A percentile compares a stretch with the other conserved stretches of the same genome.
Conservation (phyloP, 257 asterid genomes). For the Scutellaria minor region DNA sequence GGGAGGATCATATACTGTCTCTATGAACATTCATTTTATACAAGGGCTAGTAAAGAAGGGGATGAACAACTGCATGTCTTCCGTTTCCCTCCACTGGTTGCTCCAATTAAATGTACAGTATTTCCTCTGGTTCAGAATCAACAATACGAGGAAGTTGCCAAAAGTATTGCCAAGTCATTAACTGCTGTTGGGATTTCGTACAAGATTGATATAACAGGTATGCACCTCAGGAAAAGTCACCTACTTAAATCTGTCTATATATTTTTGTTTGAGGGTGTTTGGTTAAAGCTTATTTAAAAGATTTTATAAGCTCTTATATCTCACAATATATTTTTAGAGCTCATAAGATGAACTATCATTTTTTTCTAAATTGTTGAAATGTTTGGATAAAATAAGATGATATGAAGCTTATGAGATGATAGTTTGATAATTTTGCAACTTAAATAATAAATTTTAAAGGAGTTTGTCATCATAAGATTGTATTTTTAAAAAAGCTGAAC, state of each 20-base stretch:
- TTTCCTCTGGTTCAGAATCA: slow-evolving; percentile 89
- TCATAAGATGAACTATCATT: no score
- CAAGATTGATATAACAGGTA: slow-evolving; percentile 88
- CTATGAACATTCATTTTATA: slow-evolving; percentile 79
- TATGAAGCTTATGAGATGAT: no score
- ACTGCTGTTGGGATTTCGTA: slow-evolving; percentile 73
- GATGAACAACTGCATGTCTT: slow-evolving; percentile 84
- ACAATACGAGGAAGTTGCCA: slow-evolving; percentile 75
- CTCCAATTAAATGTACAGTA: slow-evolving; percentile 91
- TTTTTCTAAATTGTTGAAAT: no score
- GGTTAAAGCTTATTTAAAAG: no score
- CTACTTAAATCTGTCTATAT: neutral
- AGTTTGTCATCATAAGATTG: neutral
- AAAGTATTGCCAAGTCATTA: slow-evolving; percentile 60
- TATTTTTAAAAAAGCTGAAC: neutral
- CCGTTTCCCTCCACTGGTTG: slow-evolving; percentile 77
- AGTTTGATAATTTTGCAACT: no score
- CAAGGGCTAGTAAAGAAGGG: slow-evolving; percentile 73
- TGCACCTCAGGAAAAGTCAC: slow-evolving; percentile 21
- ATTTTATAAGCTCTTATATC: no score
- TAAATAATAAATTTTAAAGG: no score
- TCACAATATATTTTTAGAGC: no score
- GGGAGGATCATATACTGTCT: slow-evolving; percentile 91
- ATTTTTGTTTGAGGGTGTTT: no score
- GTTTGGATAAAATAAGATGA: no score